These are phyloP conservation scores for Aspergillus sp. DNA, from an alignment of 2,329 filamentous ascomycete genomes.

Conservation along the genomic window DNA sequence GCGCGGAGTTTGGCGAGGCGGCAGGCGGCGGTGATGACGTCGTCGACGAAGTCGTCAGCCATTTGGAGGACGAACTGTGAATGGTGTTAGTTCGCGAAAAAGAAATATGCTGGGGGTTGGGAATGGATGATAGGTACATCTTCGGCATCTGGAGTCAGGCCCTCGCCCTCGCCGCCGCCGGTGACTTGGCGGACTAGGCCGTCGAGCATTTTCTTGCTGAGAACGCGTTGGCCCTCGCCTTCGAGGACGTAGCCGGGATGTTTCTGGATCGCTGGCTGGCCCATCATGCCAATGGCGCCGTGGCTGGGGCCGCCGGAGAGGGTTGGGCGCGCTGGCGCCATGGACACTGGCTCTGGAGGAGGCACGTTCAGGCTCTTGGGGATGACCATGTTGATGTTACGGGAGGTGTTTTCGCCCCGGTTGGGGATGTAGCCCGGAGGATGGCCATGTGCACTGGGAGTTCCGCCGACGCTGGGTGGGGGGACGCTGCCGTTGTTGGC, in stretches of 20 bases:
- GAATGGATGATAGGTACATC: constrained; percentile 52
- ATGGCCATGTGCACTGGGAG: constrained; percentile 29
- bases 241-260: constrained; percentile 79
- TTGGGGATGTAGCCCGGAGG: constrained; percentile 35
- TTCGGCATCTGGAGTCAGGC: constrained; percentile 85
- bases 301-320: constrained; percentile 67
- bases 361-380: constrained; percentile 68
- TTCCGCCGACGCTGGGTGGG: constrained; percentile 20
- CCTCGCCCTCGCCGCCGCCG: constrained; percentile 65
- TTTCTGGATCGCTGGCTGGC: constrained; percentile 74
- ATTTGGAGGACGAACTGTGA: constrained; percentile 71
- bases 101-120: too few species aligned
- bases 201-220: constrained; percentile 97
- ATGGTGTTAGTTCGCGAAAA: constrained; percentile 6
- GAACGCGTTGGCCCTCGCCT: constrained; percentile 79
- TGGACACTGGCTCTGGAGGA: constrained; percentile 62
- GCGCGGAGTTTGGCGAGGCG: constrained; percentile 87
- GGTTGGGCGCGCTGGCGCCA: constrained; percentile 69
- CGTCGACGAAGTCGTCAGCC: constrained; percentile 91
- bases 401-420: constrained; percentile 30
- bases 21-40: constrained; percentile 76
- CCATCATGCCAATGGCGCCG: constrained; percentile 70
- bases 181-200: constrained; percentile 91
- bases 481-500: constrained; percentile 12
- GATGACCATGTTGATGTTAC: constrained; percentile 64